Evolutionary conservation across 441 rosid genomes (phyloP).

Genomic region (Kokia cookei): DNA sequence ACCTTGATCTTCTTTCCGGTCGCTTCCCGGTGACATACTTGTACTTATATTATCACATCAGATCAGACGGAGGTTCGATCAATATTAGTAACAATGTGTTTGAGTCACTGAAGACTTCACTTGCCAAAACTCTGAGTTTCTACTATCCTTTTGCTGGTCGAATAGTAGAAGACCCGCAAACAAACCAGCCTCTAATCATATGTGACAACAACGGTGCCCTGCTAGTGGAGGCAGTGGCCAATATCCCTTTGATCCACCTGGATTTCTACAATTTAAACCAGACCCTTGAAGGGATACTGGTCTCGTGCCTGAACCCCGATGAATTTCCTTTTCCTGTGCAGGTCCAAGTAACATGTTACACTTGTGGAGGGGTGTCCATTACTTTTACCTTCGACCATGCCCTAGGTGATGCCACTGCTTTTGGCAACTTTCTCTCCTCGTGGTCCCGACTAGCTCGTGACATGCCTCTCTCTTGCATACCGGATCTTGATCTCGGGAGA

Average conservation of each 20-base stretch:
- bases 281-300: conserved; percentile 48
- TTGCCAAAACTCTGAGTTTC: conserved; percentile 41
- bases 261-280: conserved; percentile 51
- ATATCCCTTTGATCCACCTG: conserved; percentile 33
- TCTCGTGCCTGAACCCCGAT: conserved; percentile 21
- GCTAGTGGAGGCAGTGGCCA: conserved; percentile 48
- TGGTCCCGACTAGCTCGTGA: conserved; percentile 67
- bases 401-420: conserved; percentile 75
- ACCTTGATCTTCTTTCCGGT: conserved; percentile 85
- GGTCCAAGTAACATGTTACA: conserved; percentile 50
- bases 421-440: conserved; percentile 49
- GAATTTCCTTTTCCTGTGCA: conserved; percentile 37
- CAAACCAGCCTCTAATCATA: conserved; percentile 52
- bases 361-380: conserved; percentile 63
- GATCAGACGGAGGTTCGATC: not conserved
- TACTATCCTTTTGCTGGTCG: conserved; percentile 75
- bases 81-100: conserved; percentile 19
- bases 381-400: conserved; percentile 84
- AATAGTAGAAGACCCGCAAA: conserved; percentile 38
- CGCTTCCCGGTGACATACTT: conserved; percentile 80
- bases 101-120: conserved; percentile 43
- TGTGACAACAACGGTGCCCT: conserved; percentile 72
- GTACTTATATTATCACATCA: conserved; percentile 45
- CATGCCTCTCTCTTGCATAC: conserved; percentile 46
- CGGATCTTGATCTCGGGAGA: conserved; percentile 51